Evolutionary conservation across 2,329 filamentous ascomycete species (phyloP), one percentile per base, ranked within the genome.

Genomic region (Fusarium proliferatum): DNA sequence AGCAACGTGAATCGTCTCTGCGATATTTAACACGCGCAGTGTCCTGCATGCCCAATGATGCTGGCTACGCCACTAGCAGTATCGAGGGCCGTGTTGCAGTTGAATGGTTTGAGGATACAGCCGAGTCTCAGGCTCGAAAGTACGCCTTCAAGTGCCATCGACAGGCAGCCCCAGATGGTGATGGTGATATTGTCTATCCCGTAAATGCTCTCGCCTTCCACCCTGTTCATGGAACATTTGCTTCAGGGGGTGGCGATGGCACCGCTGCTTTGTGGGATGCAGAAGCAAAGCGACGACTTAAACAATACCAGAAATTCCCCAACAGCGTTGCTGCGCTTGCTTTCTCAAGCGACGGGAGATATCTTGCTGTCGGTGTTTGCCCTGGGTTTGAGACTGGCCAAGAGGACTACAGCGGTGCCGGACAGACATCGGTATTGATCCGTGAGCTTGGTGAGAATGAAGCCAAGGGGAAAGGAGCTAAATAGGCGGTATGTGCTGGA

Each of bases 141-240:
- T 99, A 98, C 82, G 96, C 96, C 19, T 99, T 99, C 89, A 99
- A 99, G 83, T 99, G 96, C 83, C 96, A 99, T 83, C 90, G 96
- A 9, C 94, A 97, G 81, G 88, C 91, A 3, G 87, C 86, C 15
- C 83, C 89, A 4, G 88, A 91, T 45, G 87, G 88, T 15, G 88
- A 88, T 43, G 90, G 87, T 36, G 95, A 97, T 78, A 88, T 97
- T 9, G 94, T 98, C 6, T 97, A 95, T 79, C 95, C 95, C 0
- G 95, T 98, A 75, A 96, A 98, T 80, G 93, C 95, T 6, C 88
- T 98, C 12, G 91, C 94, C 2, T 98, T 97, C 84, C 95, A 98
- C 82, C 94, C 94, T 0, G 84, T 92, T 7, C 88, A 90, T 79
- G 94, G 94, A 69, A 97, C 94, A 0, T 97, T 98, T 82, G 95